phyloP scores from a whole-genome alignment of 441 rosid genomes.

The Croton laevigatus region DNA sequence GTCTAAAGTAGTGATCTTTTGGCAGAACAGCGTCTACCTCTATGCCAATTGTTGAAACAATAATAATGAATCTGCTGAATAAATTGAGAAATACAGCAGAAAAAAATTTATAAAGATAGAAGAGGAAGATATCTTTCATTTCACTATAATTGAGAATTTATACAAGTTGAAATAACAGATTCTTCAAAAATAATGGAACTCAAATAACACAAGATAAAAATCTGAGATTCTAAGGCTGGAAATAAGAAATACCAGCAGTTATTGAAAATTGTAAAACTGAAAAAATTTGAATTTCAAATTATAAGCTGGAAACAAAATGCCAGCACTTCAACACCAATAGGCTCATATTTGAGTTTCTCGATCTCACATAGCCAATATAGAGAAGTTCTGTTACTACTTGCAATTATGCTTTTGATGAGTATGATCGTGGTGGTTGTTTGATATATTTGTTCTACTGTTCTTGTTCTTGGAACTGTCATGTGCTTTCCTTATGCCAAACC shows the following conservation, averaged over 20 bases:
- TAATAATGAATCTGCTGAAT: too few relatives aligned
- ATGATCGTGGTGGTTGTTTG: too few relatives aligned
- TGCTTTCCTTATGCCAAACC: neutral
- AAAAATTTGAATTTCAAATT: neutral
- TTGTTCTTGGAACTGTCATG: neutral
- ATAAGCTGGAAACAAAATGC: neutral
- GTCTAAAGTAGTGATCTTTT: too few relatives aligned
- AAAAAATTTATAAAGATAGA: neutral
- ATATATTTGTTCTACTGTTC: neutral
- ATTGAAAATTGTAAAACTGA: neutral
- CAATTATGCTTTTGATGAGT: neutral
- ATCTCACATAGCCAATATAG: neutral
- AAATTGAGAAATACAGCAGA: too few relatives aligned
- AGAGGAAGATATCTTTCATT: neutral
- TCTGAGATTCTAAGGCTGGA: neutral
- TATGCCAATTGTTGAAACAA: too few relatives aligned
- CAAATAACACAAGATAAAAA: neutral
- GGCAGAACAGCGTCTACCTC: too few relatives aligned
- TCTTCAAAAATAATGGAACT: neutral
- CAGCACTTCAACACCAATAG: neutral
- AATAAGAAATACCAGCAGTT: neutral
- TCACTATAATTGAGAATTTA: neutral
- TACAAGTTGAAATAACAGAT: neutral
- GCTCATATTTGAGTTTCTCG: too few relatives aligned
- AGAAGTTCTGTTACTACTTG: neutral